Evolutionary conservation across 345 rosid species (phyloP).

Genomic region (Eucalyptus coolabah): DNA sequence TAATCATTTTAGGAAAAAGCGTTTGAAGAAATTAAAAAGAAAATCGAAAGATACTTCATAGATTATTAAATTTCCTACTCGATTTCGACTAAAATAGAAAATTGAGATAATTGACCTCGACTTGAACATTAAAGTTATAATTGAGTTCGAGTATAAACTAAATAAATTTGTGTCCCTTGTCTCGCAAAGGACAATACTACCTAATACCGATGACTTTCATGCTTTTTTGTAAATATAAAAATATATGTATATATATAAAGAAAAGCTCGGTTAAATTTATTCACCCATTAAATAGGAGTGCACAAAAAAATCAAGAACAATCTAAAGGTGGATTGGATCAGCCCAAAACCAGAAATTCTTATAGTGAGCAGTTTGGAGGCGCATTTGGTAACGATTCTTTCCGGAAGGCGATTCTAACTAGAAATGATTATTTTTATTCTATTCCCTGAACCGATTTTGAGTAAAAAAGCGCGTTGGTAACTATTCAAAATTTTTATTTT

Average conservation of each 20-base stretch:
- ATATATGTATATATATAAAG: background rate
- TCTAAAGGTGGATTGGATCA: rapidly evolving
- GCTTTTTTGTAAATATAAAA: background rate
- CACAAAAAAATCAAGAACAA: rapidly evolving
- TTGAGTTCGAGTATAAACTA: background rate
- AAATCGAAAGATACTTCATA: background rate
- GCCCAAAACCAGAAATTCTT: too few relatives aligned
- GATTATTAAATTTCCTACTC: background rate
- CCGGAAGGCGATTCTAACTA: too few relatives aligned
- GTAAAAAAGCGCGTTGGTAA: too few relatives aligned
- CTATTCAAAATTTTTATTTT: too few relatives aligned
- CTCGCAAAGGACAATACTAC: background rate
- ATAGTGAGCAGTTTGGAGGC: too few relatives aligned
- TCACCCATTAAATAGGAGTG: too few relatives aligned
- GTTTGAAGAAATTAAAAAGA: background rate
- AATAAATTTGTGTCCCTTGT: background rate
- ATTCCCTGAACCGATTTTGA: too few relatives aligned
- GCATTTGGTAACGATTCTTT: too few relatives aligned
- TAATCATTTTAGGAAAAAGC: background rate
- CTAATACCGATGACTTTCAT: rapidly evolving
- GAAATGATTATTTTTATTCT: too few relatives aligned
- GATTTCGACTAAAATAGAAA: background rate
- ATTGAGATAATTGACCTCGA: background rate
- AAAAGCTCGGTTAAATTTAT: background rate
- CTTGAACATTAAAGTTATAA: background rate